These are phyloP conservation scores for Mycena filopes DNA, from an alignment of 768 basidiomycete genomes.

Conservation along the genomic window DNA sequence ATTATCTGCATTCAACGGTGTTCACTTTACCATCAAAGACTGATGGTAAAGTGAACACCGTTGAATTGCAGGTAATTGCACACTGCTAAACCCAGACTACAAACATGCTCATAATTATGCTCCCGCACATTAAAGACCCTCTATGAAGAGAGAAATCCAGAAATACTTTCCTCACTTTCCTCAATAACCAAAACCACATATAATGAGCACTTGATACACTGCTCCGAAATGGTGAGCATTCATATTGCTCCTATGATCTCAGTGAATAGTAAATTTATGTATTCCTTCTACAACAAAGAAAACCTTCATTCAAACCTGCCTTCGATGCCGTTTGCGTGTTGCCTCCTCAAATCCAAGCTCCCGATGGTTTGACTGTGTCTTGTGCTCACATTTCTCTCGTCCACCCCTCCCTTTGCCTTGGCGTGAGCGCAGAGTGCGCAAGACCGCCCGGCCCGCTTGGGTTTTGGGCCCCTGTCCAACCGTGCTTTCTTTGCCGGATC, in stretches of 20 bases:
- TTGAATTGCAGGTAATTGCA: no score
- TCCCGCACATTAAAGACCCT: no score
- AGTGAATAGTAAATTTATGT: background rate
- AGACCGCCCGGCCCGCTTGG: background rate
- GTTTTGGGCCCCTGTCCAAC: background rate
- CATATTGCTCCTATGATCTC: no score
- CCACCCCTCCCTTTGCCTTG: constrained; percentile 9
- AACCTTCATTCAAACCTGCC: background rate
- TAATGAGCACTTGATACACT: no score
- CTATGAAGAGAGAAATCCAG: no score
- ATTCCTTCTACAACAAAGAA: background rate
- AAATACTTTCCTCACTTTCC: no score
- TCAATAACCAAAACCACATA: no score
- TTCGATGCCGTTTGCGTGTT: constrained; percentile 11
- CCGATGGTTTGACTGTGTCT: background rate
- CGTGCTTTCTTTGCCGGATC: constrained; percentile 5
- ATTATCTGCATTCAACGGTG: no score
- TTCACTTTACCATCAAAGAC: background rate
- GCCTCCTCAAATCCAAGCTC: constrained; percentile 12
- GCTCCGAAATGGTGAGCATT: no score
- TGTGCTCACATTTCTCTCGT: constrained; percentile 12
- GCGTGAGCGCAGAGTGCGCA: constrained; percentile 19
- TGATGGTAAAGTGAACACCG: background rate
- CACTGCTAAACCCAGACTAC: no score
- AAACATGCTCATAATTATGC: no score